phyloP scores from a whole-genome alignment of 1,284 basidiomycete genomes.

The Heterobasidion occidentale region DNA sequence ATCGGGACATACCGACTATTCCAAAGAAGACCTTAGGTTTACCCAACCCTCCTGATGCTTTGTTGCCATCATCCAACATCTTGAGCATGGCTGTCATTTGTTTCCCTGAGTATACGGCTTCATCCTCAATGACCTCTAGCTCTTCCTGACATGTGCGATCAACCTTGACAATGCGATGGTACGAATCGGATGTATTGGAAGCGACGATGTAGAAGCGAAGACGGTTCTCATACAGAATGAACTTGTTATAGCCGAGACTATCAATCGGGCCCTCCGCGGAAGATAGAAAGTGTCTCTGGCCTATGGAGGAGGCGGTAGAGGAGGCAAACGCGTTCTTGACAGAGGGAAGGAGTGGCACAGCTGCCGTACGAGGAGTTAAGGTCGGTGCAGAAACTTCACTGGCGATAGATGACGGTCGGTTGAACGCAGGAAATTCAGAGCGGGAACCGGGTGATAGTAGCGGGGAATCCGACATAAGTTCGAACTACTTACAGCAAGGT shows the following conservation, averaged over 20 bases:
- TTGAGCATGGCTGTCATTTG: slow-evolving; percentile 88
- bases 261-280: background rate
- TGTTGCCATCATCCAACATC: slow-evolving; percentile 94
- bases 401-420: background rate
- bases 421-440: background rate
- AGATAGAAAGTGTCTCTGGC: background rate
- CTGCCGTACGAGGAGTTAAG: background rate
- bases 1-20: slow-evolving; percentile 49
- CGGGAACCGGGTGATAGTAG: background rate
- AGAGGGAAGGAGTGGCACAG: too few species aligned
- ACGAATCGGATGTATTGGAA: slow-evolving; percentile 76
- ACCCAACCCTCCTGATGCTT: slow-evolving; percentile 79
- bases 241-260: slow-evolving; percentile 67
- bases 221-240: slow-evolving; percentile 86
- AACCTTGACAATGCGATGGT: slow-evolving; percentile 87
- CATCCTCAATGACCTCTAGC: slow-evolving; percentile 77
- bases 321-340: background rate
- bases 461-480: background rate
- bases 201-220: slow-evolving; percentile 85
- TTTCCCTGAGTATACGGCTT: slow-evolving; percentile 79
- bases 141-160: slow-evolving; percentile 77
- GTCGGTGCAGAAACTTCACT: background rate
- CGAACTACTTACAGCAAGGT: background rate
- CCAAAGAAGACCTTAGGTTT: slow-evolving; percentile 79
- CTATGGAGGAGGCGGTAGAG: background rate